These are phyloP conservation scores for Lentinula novae-zelandiae DNA, from an alignment of 1,284 basidiomycete genomes.

Conservation along the genomic window DNA sequence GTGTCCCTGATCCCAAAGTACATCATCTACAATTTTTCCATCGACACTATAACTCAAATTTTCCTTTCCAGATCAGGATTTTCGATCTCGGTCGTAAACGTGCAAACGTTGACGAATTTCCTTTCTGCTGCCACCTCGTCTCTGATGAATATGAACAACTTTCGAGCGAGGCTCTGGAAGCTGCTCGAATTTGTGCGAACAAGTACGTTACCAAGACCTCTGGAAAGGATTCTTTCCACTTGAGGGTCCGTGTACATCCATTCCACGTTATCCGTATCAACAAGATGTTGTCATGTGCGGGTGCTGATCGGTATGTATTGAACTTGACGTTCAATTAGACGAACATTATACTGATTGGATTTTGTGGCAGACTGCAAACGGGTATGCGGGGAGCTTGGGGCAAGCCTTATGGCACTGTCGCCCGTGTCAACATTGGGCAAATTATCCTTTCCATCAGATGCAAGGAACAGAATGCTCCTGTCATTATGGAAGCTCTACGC, in stretches of 20 bases:
- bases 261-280: constrained; percentile 99
- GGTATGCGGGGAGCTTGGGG: constrained; percentile 99
- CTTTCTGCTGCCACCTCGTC: constrained; percentile 93
- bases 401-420: constrained; percentile 95
- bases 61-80: constrained; percentile 69
- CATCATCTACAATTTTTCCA: constrained; percentile 14
- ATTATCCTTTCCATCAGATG: constrained; percentile 94
- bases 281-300: constrained; percentile 99
- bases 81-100: constrained; percentile 95
- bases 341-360: too few relatives aligned
- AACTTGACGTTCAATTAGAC: too few relatives aligned
- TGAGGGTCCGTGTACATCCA: constrained; percentile 96
- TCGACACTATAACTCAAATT: background rate
- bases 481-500: constrained; percentile 95
- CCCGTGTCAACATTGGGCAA: constrained; percentile 96
- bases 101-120: constrained; percentile 96
- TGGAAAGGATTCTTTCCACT: constrained; percentile 98
- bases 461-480: constrained; percentile 84
- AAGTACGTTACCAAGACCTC: constrained; percentile 99
- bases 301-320: constrained; percentile 81
- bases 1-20: constrained; percentile 93
- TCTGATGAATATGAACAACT: constrained; percentile 99
- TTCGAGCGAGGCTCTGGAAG: constrained; percentile 94
- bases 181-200: constrained; percentile 99
- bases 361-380: constrained; percentile 76